Percentiles rank a stretch among this genome's conserved stretches.
Evolutionary conservation across 495 filamentous ascomycete genomes (phyloP).

Genomic region (Cryomyces antarcticus): DNA sequence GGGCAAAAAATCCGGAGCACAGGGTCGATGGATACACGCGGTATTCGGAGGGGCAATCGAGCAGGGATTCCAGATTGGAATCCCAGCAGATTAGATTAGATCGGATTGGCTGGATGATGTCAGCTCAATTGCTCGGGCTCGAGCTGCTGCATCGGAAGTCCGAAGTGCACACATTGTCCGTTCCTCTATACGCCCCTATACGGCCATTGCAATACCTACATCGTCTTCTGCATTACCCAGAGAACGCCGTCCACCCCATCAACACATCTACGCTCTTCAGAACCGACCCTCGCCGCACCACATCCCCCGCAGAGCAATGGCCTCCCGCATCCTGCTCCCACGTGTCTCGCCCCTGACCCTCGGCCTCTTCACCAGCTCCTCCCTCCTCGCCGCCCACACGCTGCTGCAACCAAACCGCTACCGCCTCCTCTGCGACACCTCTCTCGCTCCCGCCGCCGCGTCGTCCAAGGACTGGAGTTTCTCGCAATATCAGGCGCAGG

Average conservation of each 20-base stretch:
- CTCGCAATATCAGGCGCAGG: slow-evolving; percentile 11
- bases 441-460: slow-evolving; percentile 2
- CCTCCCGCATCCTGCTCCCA: neutral
- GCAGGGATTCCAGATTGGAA: no score
- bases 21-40: no score
- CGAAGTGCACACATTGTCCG: no score
- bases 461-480: slow-evolving; percentile 11
- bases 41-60: no score
- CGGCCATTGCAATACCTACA: neutral
- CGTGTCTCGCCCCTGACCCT: neutral
- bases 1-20: no score
- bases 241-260: no score
- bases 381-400: slow-evolving; percentile 2
- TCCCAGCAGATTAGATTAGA: no score
- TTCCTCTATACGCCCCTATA: neutral
- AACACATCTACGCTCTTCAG: neutral
- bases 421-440: slow-evolving; percentile 7
- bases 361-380: neutral
- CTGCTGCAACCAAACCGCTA: slow-evolving; percentile 1
- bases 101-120: no score
- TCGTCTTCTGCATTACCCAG: neutral
- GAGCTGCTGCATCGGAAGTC: no score
- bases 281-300: neutral
- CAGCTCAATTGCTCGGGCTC: no score
- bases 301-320: neutral